phyloP scores from a whole-genome alignment of 192 early-diverging fungal species.

The Backusella parvicylindrica region DNA sequence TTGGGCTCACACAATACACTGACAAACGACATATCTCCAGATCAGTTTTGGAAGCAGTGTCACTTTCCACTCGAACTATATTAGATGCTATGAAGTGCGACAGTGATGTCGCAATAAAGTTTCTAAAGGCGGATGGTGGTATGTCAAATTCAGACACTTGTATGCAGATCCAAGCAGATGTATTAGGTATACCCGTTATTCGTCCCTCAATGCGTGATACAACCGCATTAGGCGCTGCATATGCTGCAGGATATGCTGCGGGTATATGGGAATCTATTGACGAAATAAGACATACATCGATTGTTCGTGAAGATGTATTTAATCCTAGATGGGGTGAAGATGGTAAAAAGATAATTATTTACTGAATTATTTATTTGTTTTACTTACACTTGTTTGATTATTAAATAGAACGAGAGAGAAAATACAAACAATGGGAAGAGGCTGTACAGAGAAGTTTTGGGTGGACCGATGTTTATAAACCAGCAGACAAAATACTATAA shows the following conservation, averaged over 20 bases:
- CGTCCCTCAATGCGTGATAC: slow-evolving; percentile 90
- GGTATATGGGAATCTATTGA: slow-evolving; percentile 24
- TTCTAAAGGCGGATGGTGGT: slow-evolving; percentile 88
- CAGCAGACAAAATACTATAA: not conserved
- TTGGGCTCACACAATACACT: slow-evolving; percentile 88
- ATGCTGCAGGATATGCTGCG: slow-evolving; percentile 41
- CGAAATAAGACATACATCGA: slow-evolving; percentile 13
- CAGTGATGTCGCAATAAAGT: slow-evolving; percentile 59
- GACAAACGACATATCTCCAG: slow-evolving; percentile 84
- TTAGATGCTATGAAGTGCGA: slow-evolving; percentile 90
- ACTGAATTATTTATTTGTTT: not conserved
- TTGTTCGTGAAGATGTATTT: slow-evolving; percentile 17
- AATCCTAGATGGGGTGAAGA: slow-evolving; percentile 13
- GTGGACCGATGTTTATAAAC: slow-evolving; percentile 20
- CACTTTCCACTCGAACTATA: slow-evolving; percentile 86
- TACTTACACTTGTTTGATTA: not conserved
- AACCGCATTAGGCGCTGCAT: slow-evolving; percentile 92
- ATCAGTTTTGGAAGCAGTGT: slow-evolving; percentile 86
- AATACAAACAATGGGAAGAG: slow-evolving; percentile 24
- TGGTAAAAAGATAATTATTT: not conserved
- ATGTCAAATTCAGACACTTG: slow-evolving; percentile 84
- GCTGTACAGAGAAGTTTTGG: slow-evolving; percentile 30
- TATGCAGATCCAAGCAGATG: slow-evolving; percentile 94
- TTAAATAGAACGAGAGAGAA: slow-evolving; percentile 11
- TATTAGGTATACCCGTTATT: slow-evolving; percentile 75